Conservation (phyloP, 129 eudicot genomes). For the Artemisia annua region DNA sequence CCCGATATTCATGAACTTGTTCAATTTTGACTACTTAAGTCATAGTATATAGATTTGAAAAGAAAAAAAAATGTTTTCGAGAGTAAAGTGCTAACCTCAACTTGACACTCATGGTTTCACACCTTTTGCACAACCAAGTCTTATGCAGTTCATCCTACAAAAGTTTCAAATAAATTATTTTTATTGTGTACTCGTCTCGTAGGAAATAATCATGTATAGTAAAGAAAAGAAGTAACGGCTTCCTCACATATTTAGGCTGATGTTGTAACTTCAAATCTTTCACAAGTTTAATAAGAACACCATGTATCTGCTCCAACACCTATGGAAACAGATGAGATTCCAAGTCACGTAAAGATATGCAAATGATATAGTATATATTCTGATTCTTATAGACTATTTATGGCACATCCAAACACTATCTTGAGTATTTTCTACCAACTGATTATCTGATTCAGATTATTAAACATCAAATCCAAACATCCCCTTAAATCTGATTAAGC, state of each 20-base stretch:
- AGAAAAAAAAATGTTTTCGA: no score
- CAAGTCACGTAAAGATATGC: background rate
- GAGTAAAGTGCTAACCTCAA: no score
- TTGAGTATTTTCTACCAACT: no score
- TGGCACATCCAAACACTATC: no score
- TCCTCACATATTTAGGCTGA: slow-evolving; percentile 92
- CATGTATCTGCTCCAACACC: slow-evolving; percentile 98
- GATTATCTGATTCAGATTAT: no score
- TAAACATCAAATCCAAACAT: no score
- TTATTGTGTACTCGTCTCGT: background rate
- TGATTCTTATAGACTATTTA: no score
- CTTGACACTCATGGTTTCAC: slow-evolving; percentile 90
- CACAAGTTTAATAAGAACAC: slow-evolving; percentile 95
- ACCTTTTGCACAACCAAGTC: slow-evolving; percentile 94
- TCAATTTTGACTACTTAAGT: no score
- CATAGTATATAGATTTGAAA: no score
- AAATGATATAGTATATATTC: background rate
- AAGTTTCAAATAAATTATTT: slow-evolving; percentile 12
- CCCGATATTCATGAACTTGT: no score
- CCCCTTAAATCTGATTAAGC: no score
- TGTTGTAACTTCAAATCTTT: slow-evolving; percentile 91
- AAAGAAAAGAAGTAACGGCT: background rate
- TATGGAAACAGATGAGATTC: slow-evolving; percentile 27
- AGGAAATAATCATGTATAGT: background rate
- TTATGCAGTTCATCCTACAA: slow-evolving; percentile 86